Evolutionary conservation across 192 early-diverging fungal genomes (phyloP).

Genomic region (Coemansia sp.): DNA sequence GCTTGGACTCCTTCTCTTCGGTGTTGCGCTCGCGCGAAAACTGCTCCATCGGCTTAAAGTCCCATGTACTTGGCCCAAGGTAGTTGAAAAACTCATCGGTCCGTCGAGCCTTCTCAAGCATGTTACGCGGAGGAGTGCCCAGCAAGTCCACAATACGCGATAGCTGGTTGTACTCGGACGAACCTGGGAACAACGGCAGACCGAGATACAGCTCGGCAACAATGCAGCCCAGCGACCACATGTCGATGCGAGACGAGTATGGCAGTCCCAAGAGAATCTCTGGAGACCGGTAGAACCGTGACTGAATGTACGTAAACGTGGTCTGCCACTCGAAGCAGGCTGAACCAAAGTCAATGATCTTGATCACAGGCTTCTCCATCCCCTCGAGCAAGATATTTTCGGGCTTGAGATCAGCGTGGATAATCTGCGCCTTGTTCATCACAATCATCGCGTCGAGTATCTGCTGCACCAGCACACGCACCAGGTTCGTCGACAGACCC

Average conservation of each 20-base stretch:
- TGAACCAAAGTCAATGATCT: slow-evolving; percentile 99
- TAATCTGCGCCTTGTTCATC: slow-evolving; percentile 83
- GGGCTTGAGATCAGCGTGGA: slow-evolving; percentile 97
- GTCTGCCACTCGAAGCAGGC: slow-evolving; percentile 95
- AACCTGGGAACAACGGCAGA: slow-evolving; percentile 92
- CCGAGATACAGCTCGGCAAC: slow-evolving; percentile 95
- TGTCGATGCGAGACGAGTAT: slow-evolving; percentile 92
- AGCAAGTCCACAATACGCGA: slow-evolving; percentile 92
- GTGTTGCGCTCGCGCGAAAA: slow-evolving; percentile 79
- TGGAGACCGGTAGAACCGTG: slow-evolving; percentile 93
- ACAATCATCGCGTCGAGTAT: slow-evolving; percentile 89
- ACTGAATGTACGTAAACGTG: slow-evolving; percentile 97
- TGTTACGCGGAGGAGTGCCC: slow-evolving; percentile 84
- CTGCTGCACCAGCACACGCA: slow-evolving; percentile 90
- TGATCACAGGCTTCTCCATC: slow-evolving; percentile 87
- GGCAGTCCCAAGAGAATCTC: slow-evolving; percentile 94
- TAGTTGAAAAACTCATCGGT: slow-evolving; percentile 85
- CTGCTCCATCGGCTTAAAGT: slow-evolving; percentile 76
- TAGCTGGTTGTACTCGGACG: slow-evolving; percentile 95
- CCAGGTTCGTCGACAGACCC: slow-evolving; percentile 90
- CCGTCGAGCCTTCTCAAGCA: slow-evolving; percentile 91
- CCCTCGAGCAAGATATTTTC: slow-evolving; percentile 43
- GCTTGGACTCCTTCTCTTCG: slow-evolving; percentile 88
- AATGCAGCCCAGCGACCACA: slow-evolving; percentile 99
- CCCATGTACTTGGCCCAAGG: slow-evolving; percentile 55